Evolutionary conservation across 306 rosid species (phyloP), one percentile per base, ranked within the genome.

Genomic region (Begonia peltatifolia): DNA sequence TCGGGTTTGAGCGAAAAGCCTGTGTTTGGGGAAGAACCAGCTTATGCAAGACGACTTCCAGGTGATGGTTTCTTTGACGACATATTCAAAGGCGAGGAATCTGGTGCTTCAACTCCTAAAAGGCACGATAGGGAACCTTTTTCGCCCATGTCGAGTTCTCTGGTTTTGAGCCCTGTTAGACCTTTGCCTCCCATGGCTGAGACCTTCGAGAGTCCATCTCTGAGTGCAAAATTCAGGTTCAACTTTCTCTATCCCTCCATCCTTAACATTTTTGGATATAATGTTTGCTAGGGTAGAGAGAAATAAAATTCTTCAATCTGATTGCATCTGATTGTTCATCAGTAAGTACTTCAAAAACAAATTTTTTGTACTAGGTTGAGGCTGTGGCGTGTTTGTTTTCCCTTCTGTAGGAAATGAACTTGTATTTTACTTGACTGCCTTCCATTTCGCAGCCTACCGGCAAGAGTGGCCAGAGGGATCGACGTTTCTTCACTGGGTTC

Each of bases 1-100:
- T 67, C 74, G 3, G n/a, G 53, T 42, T 66, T 54, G 54, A 52
- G 63, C 6, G 95, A 76, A 70, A 84, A 78, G 62, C 87, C 95
- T 3, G 94, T 83, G 71, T 92, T 86, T 38, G 99, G 95, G 6
- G 87, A 75, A 22, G 90, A 74, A 46, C 56, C 54, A 14, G 42
- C 42, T 13, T 68, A 18, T 48, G 58, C 79, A 47, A 73, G 86
- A 63, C 77, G 87, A 42, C 15, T 55, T 25, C 43, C 67, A 13
- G 76, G 75, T 67, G 59, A 67, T 9, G 74, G 77, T 50, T 92
- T 92, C 73, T 92, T 63, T 17, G 79, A 80, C 50, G 99, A 92
- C 74, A 92, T 92, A 12, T 92, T 92, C 58, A 76, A 84, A 46
- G 82, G 80, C 11, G 87, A 77, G 2, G 78, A 68, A 2, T 67